Evolutionary conservation across 1,139 yeast species (phyloP).

Genomic region (Suhomyces maxii): DNA sequence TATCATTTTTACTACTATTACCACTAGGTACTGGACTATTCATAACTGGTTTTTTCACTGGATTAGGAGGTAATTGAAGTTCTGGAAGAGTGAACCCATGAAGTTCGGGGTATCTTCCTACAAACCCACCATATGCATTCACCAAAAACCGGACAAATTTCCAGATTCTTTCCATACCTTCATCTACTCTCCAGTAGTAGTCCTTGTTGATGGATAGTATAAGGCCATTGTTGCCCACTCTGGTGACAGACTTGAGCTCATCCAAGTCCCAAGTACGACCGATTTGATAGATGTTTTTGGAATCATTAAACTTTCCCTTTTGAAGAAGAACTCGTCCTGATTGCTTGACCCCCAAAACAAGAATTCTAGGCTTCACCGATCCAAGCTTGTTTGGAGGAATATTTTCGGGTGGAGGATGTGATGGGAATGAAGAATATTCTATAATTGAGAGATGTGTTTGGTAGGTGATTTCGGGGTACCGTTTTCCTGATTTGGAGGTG

Average conservation of each 20-base stretch:
- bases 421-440: constrained; percentile 42
- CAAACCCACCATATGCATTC: constrained; percentile 64
- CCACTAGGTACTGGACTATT: constrained; percentile 8
- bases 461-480: constrained; percentile 35
- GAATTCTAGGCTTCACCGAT: constrained; percentile 38
- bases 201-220: constrained; percentile 66
- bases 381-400: constrained; percentile 34
- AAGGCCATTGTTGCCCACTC: constrained; percentile 57
- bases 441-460: constrained; percentile 40
- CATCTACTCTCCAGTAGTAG: constrained; percentile 82
- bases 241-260: constrained; percentile 60
- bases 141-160: constrained; percentile 63
- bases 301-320: constrained; percentile 80
- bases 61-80: constrained; percentile 35
- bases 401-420: constrained; percentile 40
- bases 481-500: constrained; percentile 29
- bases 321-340: constrained; percentile 72
- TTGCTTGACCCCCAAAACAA: constrained; percentile 42
- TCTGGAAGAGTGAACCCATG: constrained; percentile 38
- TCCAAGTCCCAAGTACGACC: constrained; percentile 93
- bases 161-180: constrained; percentile 60
- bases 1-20: constrained; percentile 10
- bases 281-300: constrained; percentile 72
- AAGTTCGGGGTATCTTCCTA: constrained; percentile 64
- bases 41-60: constrained; percentile 17